A percentile compares a stretch with the other conserved stretches of the same genome.
These are phyloP conservation scores for Wickerhamiella allomyrinae DNA, from an alignment of 805 yeast species.

Conservation along the genomic window DNA sequence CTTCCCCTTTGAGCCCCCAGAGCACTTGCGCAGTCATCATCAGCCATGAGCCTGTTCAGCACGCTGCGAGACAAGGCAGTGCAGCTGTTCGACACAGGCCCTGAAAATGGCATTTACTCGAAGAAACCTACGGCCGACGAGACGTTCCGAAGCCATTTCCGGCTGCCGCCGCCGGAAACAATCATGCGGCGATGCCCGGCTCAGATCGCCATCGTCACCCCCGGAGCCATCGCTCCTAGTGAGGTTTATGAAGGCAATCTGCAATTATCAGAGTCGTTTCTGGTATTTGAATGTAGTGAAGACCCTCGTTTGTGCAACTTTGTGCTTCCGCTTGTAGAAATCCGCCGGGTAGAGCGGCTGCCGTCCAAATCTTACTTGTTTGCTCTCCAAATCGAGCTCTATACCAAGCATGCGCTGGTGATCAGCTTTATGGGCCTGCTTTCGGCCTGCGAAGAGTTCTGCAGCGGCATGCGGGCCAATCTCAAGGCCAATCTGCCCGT, in stretches of 20 bases:
- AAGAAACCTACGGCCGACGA: constrained; percentile 49
- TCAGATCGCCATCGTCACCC: constrained; percentile 32
- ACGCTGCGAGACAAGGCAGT: constrained; percentile 13
- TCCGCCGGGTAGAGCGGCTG: constrained; percentile 74
- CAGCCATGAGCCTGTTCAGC: constrained; percentile 20
- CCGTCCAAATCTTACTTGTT: constrained; percentile 65
- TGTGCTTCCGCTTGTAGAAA: constrained; percentile 56
- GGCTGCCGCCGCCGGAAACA: constrained; percentile 56
- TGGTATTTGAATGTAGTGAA: constrained; percentile 58
- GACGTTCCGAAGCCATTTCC: constrained; percentile 48
- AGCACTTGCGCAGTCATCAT: neutral
- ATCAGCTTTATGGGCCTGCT: constrained; percentile 68
- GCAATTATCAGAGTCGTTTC: constrained; percentile 58
- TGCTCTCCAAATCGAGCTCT: constrained; percentile 58
- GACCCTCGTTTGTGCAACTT: constrained; percentile 58
- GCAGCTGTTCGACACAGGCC: constrained; percentile 14
- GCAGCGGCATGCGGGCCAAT: constrained; percentile 46
- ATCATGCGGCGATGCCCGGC: constrained; percentile 54
- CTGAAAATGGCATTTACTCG: constrained; percentile 15
- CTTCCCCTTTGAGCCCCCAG: too few relatives aligned
- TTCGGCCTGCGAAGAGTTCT: constrained; percentile 68
- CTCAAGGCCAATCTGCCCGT: constrained; percentile 49
- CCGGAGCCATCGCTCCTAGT: constrained; percentile 7
- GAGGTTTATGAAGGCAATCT: constrained; percentile 45
- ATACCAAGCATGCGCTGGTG: constrained; percentile 46